Conservation (phyloP, 257 asterid species). For the Rubia yunnanensis region DNA sequence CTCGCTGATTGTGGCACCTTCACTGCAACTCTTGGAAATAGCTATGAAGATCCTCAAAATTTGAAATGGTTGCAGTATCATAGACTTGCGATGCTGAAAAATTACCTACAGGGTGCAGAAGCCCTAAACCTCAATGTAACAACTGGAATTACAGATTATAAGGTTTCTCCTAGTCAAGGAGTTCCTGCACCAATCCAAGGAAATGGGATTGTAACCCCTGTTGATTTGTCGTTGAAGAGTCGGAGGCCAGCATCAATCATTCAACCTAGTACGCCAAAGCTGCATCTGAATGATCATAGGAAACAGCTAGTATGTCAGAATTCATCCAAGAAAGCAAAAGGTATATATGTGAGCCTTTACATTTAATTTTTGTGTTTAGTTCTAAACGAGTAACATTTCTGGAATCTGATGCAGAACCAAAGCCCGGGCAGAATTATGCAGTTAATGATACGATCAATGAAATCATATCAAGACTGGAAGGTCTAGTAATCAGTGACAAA, state of each 20-base stretch:
- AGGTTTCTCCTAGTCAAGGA: constrained; percentile 21
- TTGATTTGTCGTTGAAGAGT: constrained; percentile 19
- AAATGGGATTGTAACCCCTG: constrained; percentile 23
- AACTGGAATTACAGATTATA: constrained; percentile 15
- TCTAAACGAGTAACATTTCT: neutral
- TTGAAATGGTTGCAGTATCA: constrained; percentile 17
- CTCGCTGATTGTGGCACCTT: constrained; percentile 13
- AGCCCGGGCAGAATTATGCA: constrained; percentile 14
- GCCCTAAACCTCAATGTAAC: constrained; percentile 22
- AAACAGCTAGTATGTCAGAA: constrained; percentile 17
- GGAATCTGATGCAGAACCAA: constrained; percentile 40
- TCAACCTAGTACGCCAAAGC: constrained; percentile 22
- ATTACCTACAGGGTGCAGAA: constrained; percentile 19
- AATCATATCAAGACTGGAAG: constrained; percentile 30
- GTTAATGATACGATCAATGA: constrained; percentile 26
- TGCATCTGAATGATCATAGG: constrained; percentile 26
- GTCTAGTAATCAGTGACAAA: constrained; percentile 28
- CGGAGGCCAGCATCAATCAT: constrained; percentile 26
- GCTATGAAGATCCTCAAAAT: constrained; percentile 25
- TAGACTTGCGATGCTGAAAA: constrained; percentile 23
- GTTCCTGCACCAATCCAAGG: constrained; percentile 15
- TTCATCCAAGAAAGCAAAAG: constrained; percentile 34
- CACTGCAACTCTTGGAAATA: constrained; percentile 16
- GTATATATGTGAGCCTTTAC: constrained; percentile 23
- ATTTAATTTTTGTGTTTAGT: neutral